These are phyloP conservation scores for Rhizopogon salebrosus DNA, from an alignment of 768 basidiomycete species.

Conservation along the genomic window DNA sequence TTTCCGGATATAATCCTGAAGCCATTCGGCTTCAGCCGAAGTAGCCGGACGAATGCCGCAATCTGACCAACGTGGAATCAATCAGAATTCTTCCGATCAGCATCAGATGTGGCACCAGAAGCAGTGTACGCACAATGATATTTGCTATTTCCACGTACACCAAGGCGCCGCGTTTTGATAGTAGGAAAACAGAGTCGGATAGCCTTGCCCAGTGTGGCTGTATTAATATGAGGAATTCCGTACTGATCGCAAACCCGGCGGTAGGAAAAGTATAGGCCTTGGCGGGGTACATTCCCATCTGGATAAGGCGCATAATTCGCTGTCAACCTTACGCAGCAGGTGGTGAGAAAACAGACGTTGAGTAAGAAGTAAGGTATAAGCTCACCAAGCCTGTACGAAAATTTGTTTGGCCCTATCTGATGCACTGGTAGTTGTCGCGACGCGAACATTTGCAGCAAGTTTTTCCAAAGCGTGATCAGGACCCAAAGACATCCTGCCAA, in stretches of 20 bases:
- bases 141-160: slow-evolving; percentile 92
- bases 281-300: slow-evolving; percentile 89
- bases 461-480: slow-evolving; percentile 81
- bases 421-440: slow-evolving; percentile 86
- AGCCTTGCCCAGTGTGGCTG: slow-evolving; percentile 91
- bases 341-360: slow-evolving; percentile 14
- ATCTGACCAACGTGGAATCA: slow-evolving; percentile 43
- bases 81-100: slow-evolving; percentile 27
- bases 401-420: slow-evolving; percentile 90
- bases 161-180: slow-evolving; percentile 91
- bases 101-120: slow-evolving; percentile 30
- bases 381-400: slow-evolving; percentile 88
- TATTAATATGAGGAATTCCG: slow-evolving; percentile 91
- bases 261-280: slow-evolving; percentile 93
- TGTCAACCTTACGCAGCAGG: slow-evolving; percentile 56
- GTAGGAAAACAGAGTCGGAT: slow-evolving; percentile 90
- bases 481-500: slow-evolving; percentile 71
- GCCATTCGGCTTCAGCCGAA: slow-evolving; percentile 84
- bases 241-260: slow-evolving; percentile 88
- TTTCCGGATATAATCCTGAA: slow-evolving; percentile 88
- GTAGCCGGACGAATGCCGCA: slow-evolving; percentile 92
- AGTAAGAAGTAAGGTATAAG: slow-evolving; percentile 18
- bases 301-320: slow-evolving; percentile 89
- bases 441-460: slow-evolving; percentile 80
- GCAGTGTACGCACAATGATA: slow-evolving; percentile 74